Evolutionary conservation across 768 basidiomycete species (phyloP).

Genomic region (Russula foetens): DNA sequence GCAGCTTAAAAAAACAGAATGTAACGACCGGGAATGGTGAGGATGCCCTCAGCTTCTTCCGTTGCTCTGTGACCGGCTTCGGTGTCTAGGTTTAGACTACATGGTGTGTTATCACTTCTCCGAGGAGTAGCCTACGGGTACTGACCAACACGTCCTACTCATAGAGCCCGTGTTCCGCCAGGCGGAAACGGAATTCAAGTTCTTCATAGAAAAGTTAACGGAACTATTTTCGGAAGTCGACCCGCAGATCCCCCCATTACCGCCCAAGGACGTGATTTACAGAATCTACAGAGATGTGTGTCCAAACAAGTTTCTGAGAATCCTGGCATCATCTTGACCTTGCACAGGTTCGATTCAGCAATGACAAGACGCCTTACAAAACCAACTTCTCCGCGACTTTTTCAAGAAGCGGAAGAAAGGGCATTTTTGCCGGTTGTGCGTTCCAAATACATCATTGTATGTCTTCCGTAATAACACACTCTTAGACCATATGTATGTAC

Average conservation of each 20-base stretch:
- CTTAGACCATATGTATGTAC: conserved; percentile 62
- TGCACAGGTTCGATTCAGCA: conserved; percentile 76
- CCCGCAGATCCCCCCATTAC: conserved; percentile 76
- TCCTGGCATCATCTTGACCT: not conserved
- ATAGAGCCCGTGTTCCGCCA: conserved; percentile 71
- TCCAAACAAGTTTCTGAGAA: conserved; percentile 1
- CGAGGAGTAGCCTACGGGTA: not conserved
- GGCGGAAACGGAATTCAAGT: conserved; percentile 86
- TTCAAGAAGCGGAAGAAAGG: conserved; percentile 84
- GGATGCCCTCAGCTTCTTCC: conserved; percentile 10
- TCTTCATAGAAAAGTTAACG: conserved; percentile 69
- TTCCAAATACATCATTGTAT: conserved; percentile 12
- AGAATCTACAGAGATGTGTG: conserved; percentile 86
- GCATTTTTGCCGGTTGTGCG: conserved; percentile 82
- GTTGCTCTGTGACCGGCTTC: not conserved
- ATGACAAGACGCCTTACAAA: conserved; percentile 97
- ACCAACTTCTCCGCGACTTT: conserved; percentile 71
- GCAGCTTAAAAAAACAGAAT: conserved; percentile 61
- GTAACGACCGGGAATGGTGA: conserved; percentile 82
- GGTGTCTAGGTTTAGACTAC: conserved; percentile 67
- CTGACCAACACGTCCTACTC: not conserved
- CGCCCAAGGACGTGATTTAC: conserved; percentile 87
- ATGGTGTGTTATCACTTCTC: conserved; percentile 47
- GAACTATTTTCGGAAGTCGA: conserved; percentile 64
- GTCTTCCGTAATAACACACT: not conserved